These are phyloP conservation scores for Fraxinus dipetala DNA, from an alignment of 305 asterid species.

Conservation along the genomic window DNA sequence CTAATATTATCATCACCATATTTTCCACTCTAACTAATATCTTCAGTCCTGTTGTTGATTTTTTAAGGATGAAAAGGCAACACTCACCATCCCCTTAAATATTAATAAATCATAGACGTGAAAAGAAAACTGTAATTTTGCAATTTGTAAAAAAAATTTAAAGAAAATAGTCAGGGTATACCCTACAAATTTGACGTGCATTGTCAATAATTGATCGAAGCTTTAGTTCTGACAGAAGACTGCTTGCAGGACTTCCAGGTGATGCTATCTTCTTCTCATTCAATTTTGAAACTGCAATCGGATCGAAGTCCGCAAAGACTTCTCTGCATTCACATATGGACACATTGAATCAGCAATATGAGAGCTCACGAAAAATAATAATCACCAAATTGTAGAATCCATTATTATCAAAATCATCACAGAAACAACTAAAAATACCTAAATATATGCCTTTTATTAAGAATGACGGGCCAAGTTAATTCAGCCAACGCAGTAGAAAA, in stretches of 20 bases:
- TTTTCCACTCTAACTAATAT: not conserved
- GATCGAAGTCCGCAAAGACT: constrained; percentile 72
- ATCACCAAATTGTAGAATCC: constrained; percentile 17
- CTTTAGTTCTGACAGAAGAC: constrained; percentile 76
- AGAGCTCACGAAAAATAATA: constrained; percentile 18
- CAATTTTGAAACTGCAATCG: constrained; percentile 68
- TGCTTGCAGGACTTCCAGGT: constrained; percentile 68
- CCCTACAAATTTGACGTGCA: constrained; percentile 79
- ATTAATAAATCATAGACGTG: not conserved
- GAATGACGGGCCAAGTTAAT: constrained; percentile 76
- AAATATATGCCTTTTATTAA: constrained; percentile 59
- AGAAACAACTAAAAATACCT: constrained; percentile 43
- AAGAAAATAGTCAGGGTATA: constrained; percentile 18
- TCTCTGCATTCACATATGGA: constrained; percentile 58
- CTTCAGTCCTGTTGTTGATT: not conserved
- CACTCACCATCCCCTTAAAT: not conserved
- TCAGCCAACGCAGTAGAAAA: constrained; percentile 84
- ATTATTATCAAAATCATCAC: constrained; percentile 20
- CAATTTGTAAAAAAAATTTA: not conserved
- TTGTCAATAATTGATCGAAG: constrained; percentile 75
- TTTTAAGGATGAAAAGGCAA: not conserved
- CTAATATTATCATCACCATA: not conserved
- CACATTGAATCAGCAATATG: constrained; percentile 33
- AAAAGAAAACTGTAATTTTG: not conserved
- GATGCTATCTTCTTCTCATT: constrained; percentile 71